Base-by-base conservation (phyloP, 1,284 basidiomycete species). In the Golubevia sp. region DNA sequence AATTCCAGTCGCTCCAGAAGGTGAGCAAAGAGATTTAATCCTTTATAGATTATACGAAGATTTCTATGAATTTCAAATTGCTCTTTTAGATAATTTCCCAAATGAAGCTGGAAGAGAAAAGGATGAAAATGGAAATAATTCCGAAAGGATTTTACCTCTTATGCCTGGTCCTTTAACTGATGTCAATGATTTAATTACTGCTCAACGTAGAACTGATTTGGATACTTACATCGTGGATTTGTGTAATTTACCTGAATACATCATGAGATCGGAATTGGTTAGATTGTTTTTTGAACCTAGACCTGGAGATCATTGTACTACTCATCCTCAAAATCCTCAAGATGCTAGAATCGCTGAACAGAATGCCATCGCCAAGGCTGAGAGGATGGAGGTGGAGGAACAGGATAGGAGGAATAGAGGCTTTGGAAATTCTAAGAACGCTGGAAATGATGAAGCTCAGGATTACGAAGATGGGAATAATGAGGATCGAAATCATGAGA, bases 21-120 rank as follows among this genome's bases (percentile, higher is more conserved):
- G 77, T 34, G 75, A 81, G 62, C 70, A 71, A 49, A 69, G 77
- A n/a, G 79, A 83, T 25, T 63, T 83, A 48, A 71, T 80, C 57
- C 68, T 83, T 20, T 74, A 77, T 54, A 71, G 80, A 2, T 59
- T 79, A 13, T 83, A 83, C 58, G 75, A 79, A 54, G 80, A 83
- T 63, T 83, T 83, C 61, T 71, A 76, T 65, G 77, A 79, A 61
- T 82, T 82, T 59, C 79, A 82, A 60, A 74, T 73, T 20, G 73
- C 78, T 15, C 61, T 82, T 26, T 57, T 70, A 15, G 67, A 70
- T 21, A 56, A 64, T 55, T 70, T 67, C 52, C 62, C 66, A 18
- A 59, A 56, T 18, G 66, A 70, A 38, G 68, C 66, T n/a, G 64
- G 59, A 13, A 23, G 59, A 18, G 64, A 67, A 56, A 58, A 66